Conservation (phyloP, 2,329 filamentous ascomycete genomes). For the Alternaria infectoria region DNA sequence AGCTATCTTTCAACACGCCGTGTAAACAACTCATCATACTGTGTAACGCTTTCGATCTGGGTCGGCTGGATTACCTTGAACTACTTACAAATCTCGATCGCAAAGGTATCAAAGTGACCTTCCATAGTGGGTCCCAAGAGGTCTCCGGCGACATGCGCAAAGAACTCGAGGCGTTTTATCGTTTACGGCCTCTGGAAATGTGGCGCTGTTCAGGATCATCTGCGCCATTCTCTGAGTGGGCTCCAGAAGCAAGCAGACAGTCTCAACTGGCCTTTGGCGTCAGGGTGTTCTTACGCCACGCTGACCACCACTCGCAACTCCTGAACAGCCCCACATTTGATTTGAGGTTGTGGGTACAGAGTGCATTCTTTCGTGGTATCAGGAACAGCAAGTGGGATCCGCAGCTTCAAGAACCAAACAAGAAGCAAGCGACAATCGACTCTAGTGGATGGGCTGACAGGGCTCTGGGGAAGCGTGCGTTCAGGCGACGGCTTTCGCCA, state of each 20-base stretch:
- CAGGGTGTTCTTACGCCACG: conserved; percentile 13
- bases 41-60: conserved; percentile 4
- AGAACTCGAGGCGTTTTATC: conserved; percentile 4
- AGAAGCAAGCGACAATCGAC: neutral
- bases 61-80: neutral
- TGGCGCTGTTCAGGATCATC: neutral
- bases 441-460: neutral
- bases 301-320: conserved; percentile 8
- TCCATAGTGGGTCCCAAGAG: conserved; percentile 1
- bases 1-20: conserved; percentile 15
- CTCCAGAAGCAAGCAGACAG: neutral
- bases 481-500: neutral
- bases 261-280: neutral
- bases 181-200: neutral
- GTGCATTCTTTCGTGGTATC: conserved; percentile 13
- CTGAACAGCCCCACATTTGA: conserved; percentile 16
- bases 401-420: neutral
- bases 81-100: conserved; percentile 3
- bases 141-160: conserved; percentile 3
- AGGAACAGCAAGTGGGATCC: neutral
- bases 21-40: conserved; percentile 14
- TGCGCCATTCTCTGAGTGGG: conserved; percentile 4
- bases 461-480: neutral
- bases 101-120: conserved; percentile 8
- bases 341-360: neutral